A percentile compares a stretch with the other conserved stretches of the same genome.
Evolutionary conservation across 805 yeast species (phyloP).

Genomic region (Saccharomycopsis olivae): DNA sequence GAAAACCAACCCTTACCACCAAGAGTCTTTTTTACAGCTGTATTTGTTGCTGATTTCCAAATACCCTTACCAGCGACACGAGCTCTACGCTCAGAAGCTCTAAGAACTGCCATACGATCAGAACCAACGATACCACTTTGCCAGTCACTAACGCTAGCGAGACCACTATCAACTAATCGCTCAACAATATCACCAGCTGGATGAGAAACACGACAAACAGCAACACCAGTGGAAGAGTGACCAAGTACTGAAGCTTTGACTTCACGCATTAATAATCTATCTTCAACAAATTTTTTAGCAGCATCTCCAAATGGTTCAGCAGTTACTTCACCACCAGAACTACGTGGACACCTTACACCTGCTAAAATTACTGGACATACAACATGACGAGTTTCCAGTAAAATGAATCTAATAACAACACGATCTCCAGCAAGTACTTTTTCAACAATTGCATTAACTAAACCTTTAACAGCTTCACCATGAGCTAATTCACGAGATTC

Average conservation of each 20-base stretch:
- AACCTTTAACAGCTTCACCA: constrained; percentile 11
- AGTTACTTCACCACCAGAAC: constrained; percentile 32
- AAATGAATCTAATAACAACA: constrained; percentile 45
- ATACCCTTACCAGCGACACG: constrained; percentile 43
- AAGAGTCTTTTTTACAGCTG: constrained; percentile 16
- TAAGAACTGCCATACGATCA: constrained; percentile 44
- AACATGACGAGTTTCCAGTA: constrained; percentile 40
- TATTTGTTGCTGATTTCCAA: constrained; percentile 33
- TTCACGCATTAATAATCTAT: constrained; percentile 49
- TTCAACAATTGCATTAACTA: constrained; percentile 47
- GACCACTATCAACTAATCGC: constrained; percentile 54
- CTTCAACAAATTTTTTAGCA: constrained; percentile 54
- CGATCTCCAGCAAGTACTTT: constrained; percentile 74
- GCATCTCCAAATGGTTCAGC: constrained; percentile 55
- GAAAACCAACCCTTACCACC: constrained; percentile 23
- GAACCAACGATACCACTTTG: constrained; percentile 64
- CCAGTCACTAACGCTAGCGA: constrained; percentile 73
- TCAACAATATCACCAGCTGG: constrained; percentile 74
- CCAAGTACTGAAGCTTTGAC: constrained; percentile 52
- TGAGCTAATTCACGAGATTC: constrained; percentile 9
- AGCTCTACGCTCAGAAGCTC: constrained; percentile 58
- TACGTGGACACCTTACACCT: constrained; percentile 65
- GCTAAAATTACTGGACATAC: constrained; percentile 56
- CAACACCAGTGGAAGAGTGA: constrained; percentile 48
- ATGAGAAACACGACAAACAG: constrained; percentile 48